These are phyloP conservation scores for Ophidiomyces ophidiicola DNA, from an alignment of 2,329 filamentous ascomycete genomes.

Conservation along the genomic window DNA sequence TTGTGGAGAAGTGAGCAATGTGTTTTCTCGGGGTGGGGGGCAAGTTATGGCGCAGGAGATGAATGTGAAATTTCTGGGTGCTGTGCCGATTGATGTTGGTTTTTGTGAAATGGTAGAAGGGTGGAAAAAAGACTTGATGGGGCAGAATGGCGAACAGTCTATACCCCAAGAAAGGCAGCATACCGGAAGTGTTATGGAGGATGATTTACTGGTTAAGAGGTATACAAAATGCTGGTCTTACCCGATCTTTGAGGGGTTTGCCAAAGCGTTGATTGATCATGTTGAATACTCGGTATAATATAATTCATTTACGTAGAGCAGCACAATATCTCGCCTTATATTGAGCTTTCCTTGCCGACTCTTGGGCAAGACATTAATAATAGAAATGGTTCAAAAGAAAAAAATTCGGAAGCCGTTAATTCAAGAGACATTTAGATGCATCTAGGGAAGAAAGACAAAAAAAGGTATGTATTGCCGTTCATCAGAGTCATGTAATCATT, in stretches of 20 bases:
- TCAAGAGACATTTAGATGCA: no score
- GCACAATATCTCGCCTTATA: no score
- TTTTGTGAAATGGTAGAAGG: constrained; percentile 79
- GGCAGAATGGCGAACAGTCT: constrained; percentile 11
- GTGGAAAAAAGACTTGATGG: constrained; percentile 18
- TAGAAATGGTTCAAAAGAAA: no score
- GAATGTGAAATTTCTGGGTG: constrained; percentile 68
- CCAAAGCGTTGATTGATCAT: constrained; percentile 25
- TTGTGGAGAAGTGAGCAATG: constrained; percentile 72
- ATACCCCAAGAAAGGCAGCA: constrained; percentile 8
- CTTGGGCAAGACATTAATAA: no score
- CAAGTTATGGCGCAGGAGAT: constrained; percentile 82
- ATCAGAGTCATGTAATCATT: background rate
- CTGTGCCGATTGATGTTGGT: constrained; percentile 82
- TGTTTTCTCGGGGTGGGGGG: constrained; percentile 86
- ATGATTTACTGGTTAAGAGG: constrained; percentile 30
- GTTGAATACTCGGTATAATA: constrained; percentile 9
- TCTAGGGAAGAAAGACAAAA: no score
- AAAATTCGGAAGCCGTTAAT: no score
- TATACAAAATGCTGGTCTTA: constrained; percentile 36
- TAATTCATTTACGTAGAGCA: background rate
- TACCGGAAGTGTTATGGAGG: constrained; percentile 18
- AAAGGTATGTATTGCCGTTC: no score
- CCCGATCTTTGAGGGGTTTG: constrained; percentile 32
- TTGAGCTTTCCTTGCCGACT: no score